Evolutionary conservation across 164 flowering plant genomes (phyloP).

Genomic region (Macadamia tetraphylla): DNA sequence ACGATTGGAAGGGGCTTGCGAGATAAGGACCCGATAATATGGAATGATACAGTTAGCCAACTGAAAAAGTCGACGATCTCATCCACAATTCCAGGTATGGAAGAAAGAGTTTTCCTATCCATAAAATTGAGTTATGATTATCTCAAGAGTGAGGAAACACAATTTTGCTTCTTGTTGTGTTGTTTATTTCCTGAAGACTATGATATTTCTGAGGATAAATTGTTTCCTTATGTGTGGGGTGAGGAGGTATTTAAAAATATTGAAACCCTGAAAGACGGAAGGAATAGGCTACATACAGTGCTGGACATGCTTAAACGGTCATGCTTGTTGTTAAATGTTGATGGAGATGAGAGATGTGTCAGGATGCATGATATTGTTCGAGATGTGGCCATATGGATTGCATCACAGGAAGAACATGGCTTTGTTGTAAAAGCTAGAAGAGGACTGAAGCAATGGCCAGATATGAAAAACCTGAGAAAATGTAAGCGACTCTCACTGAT

Average conservation of each 20-base stretch:
- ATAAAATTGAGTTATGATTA: constrained; percentile 18
- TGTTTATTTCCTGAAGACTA: constrained; percentile 19
- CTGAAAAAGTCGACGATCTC: constrained; percentile 4
- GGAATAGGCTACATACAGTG: not conserved
- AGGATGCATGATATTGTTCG: constrained; percentile 13
- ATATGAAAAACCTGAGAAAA: not conserved
- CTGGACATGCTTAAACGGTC: constrained; percentile 6
- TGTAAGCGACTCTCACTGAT: not conserved
- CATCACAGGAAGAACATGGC: not conserved
- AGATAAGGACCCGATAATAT: not conserved
- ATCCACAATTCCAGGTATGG: not conserved
- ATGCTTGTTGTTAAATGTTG: not conserved
- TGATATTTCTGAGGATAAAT: not conserved
- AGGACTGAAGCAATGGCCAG: not conserved
- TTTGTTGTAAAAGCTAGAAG: not conserved
- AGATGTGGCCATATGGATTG: not conserved
- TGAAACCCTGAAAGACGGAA: not conserved
- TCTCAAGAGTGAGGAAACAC: constrained; percentile 8
- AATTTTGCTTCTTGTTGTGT: constrained; percentile 20
- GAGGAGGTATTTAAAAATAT: not conserved
- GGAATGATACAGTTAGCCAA: constrained; percentile 10
- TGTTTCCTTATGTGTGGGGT: constrained; percentile 3
- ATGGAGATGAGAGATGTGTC: not conserved
- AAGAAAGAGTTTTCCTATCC: not conserved
- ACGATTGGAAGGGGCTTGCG: constrained; percentile 18